Base-by-base conservation (phyloP, 1,284 basidiomycete species). In the Ustilago bromivora region DNA sequence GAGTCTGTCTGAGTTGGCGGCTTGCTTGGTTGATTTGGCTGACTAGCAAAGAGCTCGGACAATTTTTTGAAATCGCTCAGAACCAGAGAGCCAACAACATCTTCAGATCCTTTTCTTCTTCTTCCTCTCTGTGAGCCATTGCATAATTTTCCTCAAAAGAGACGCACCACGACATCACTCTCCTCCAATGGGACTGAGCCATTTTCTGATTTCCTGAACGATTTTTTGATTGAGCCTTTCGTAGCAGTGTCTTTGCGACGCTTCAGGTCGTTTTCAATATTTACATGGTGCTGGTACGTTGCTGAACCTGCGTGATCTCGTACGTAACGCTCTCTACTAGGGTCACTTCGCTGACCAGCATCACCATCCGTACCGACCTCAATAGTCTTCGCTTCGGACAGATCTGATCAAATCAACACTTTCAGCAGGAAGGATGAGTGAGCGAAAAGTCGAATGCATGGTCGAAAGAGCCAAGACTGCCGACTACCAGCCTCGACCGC, bases 141-240 rank as follows among this genome's bases (percentile, higher is more conserved):
- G 61, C 61, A 63, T 63, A 63, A 63, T 63, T 63, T 63, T 35
- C 36, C 8, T 19, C 11, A 9, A 9, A 38, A 51, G n/a, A 32
- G 59, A 71, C 63, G 69, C 64, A 64, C 69, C 60, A 63, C 64
- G 63, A 71, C 64, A 71, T 71, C 69, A 71, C 69, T 66, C 46
- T 34, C n/a, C 54, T 38, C 34, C 35, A 55, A 31, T 28, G 28
- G 13, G 35, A 32, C 47, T 57, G 38, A 56, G 43, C 40, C 38
- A 12, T 46, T 43, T 61, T 23, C 35, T 19, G 43, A 34, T 47
- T 15, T 59, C 19, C 54, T 15, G 43, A n/a, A 31, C 41, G 5
- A n/a, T 17, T 28, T 62, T 62, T 70, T 64, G 61, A 60, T 63
- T 65, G 61, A 60, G 57, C 6, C 43, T 19, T 6, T 15, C 7